Evolutionary conservation across 1,139 yeast genomes (phyloP).

Genomic region (Pichiaceae sp.): DNA sequence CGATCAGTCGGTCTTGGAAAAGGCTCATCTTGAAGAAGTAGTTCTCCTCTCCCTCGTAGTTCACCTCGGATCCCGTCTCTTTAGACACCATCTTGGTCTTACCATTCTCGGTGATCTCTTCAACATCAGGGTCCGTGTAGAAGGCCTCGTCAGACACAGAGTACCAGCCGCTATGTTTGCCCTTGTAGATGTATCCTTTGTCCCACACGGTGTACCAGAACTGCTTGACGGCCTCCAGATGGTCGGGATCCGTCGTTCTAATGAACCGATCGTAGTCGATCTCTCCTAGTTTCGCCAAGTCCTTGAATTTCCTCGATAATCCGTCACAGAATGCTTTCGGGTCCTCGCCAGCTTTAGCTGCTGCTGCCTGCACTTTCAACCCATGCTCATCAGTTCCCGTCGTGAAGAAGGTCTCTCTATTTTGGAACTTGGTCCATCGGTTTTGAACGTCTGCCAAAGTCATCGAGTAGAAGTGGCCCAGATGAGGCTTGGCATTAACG

Average conservation of each 20-base stretch:
- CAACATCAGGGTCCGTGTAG: slow-evolving; percentile 75
- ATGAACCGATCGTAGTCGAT: slow-evolving; percentile 71
- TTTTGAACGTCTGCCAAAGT: slow-evolving; percentile 69
- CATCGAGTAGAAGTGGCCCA: slow-evolving; percentile 91
- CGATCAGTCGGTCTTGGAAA: slow-evolving; percentile 48
- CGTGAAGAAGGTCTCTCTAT: slow-evolving; percentile 46
- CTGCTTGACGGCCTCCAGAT: slow-evolving; percentile 49
- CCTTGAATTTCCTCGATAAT: slow-evolving; percentile 55
- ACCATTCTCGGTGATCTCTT: slow-evolving; percentile 34
- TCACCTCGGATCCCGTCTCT: slow-evolving; percentile 73
- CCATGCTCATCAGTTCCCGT: slow-evolving; percentile 99
- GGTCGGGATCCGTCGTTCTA: slow-evolving; percentile 85
- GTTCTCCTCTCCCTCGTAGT: slow-evolving; percentile 70
- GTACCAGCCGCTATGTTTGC: slow-evolving; percentile 90
- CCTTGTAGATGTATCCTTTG: slow-evolving; percentile 69
- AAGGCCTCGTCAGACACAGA: slow-evolving; percentile 92
- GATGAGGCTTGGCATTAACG: slow-evolving; percentile 92
- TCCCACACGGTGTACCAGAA: slow-evolving; percentile 60
- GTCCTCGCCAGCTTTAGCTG: slow-evolving; percentile 42
- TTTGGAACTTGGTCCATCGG: slow-evolving; percentile 57
- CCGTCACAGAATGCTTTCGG: slow-evolving; percentile 71
- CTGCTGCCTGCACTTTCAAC: slow-evolving; percentile 72
- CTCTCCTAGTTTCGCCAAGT: slow-evolving; percentile 47
- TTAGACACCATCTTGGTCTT: slow-evolving; percentile 39
- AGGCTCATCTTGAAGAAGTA: slow-evolving; percentile 72